phyloP scores from a whole-genome alignment of 495 filamentous ascomycete genomes.

The Hypoxylon fuscum region DNA sequence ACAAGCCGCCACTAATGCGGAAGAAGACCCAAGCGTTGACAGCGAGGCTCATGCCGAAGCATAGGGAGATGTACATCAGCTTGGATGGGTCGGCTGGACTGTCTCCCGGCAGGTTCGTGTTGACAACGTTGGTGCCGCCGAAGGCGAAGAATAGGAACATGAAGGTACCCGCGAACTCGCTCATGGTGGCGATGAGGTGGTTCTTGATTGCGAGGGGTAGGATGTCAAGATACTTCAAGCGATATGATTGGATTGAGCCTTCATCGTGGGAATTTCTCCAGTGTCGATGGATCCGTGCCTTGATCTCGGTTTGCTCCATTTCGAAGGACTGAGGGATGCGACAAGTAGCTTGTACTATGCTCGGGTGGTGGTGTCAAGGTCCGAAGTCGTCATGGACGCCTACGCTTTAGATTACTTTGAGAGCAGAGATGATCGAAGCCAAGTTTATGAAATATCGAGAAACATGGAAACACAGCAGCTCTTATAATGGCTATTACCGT shows the following conservation, averaged over 20 bases:
- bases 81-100: conserved; percentile 48
- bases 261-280: background rate
- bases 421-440: too few relatives aligned
- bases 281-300: conserved; percentile 10
- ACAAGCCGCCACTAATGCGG: conserved; percentile 79
- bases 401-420: too few relatives aligned
- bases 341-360: background rate
- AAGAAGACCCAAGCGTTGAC: conserved; percentile 91
- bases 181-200: conserved; percentile 67
- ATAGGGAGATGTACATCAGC: conserved; percentile 74
- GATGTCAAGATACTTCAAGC: conserved; percentile 1
- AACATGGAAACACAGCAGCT: too few relatives aligned
- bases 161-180: conserved; percentile 84
- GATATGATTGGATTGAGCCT: background rate
- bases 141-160: conserved; percentile 87
- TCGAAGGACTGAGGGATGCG: background rate
- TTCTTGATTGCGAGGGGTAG: conserved; percentile 37
- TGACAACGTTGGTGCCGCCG: conserved; percentile 77
- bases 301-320: conserved; percentile 28
- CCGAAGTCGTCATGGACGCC: too few relatives aligned
- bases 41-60: conserved; percentile 77
- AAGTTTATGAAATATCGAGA: too few relatives aligned
- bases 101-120: conserved; percentile 50
- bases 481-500: too few relatives aligned
- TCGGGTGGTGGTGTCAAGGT: background rate